Evolutionary conservation across 2,329 filamentous ascomycete genomes (phyloP).

Genomic region (Microsporum canis): DNA sequence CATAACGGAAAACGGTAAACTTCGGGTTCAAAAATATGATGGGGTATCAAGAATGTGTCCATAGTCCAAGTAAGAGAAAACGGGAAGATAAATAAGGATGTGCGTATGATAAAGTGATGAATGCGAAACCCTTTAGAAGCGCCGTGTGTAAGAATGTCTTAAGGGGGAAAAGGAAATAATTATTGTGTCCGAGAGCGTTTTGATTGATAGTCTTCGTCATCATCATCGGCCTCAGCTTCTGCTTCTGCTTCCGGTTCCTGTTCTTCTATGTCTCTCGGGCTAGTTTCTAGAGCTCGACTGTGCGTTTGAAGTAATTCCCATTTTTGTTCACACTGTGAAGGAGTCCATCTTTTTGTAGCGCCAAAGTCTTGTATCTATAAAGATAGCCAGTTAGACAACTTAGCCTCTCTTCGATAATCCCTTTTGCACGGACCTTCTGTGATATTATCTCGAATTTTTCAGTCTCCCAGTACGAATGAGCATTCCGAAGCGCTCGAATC

Average conservation of each 20-base stretch:
- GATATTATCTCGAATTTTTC: conserved; percentile 31
- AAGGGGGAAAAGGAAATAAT: neutral
- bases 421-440: conserved; percentile 23
- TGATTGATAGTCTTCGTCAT: conserved; percentile 6
- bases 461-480: conserved; percentile 28
- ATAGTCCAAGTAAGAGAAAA: neutral
- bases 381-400: conserved; percentile 2
- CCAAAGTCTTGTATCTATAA: conserved; percentile 25
- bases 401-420: neutral
- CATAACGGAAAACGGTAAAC: neutral
- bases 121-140: neutral
- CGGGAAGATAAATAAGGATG: neutral
- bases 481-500: conserved; percentile 28
- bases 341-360: conserved; percentile 23
- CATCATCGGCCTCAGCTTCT: conserved; percentile 5
- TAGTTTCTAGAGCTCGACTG: neutral
- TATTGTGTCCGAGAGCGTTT: conserved; percentile 1
- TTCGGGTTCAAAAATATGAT: neutral
- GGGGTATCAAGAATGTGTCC: conserved; percentile 1
- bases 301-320: conserved; percentile 11
- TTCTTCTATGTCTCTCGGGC: neutral
- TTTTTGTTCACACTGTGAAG: conserved; percentile 26
- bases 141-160: neutral
- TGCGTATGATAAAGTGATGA: neutral
- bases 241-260: neutral